These are phyloP conservation scores for Entomortierella parvispora DNA, from an alignment of 192 early-diverging fungal species.

Conservation along the genomic window DNA sequence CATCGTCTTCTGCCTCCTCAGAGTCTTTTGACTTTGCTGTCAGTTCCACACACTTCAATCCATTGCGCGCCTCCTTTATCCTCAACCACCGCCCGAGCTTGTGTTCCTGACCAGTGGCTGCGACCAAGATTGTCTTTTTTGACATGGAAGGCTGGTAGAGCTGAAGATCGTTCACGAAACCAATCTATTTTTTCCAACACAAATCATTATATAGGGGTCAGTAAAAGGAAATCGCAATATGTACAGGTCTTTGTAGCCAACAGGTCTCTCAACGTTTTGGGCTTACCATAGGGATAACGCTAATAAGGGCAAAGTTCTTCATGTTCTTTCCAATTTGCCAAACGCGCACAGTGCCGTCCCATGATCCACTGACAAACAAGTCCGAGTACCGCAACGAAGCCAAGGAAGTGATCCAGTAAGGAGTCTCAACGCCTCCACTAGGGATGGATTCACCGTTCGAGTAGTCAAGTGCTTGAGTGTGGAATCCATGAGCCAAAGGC, in stretches of 20 bases:
- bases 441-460: constrained; percentile 37
- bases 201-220: too few relatives aligned
- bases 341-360: constrained; percentile 86
- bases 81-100: constrained; percentile 90
- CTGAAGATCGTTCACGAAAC: constrained; percentile 46
- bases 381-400: constrained; percentile 87
- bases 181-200: constrained; percentile 16
- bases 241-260: too few relatives aligned
- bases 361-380: constrained; percentile 89
- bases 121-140: constrained; percentile 64
- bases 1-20: constrained; percentile 1
- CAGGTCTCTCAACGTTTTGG: too few relatives aligned
- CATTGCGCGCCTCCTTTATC: constrained; percentile 81
- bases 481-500: constrained; percentile 78
- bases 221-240: too few relatives aligned
- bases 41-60: constrained; percentile 75
- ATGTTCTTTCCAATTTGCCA: constrained; percentile 86
- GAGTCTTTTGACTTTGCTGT: constrained; percentile 34
- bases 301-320: constrained; percentile 67
- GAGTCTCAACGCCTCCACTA: constrained; percentile 54
- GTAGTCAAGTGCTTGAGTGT: constrained; percentile 57
- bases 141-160: constrained; percentile 46
- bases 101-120: constrained; percentile 90
- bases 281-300: constrained; percentile 74
- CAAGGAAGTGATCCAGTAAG: constrained; percentile 90